phyloP scores from a whole-genome alignment of 1,284 basidiomycete genomes.

The Apiotrichum porosum region DNA sequence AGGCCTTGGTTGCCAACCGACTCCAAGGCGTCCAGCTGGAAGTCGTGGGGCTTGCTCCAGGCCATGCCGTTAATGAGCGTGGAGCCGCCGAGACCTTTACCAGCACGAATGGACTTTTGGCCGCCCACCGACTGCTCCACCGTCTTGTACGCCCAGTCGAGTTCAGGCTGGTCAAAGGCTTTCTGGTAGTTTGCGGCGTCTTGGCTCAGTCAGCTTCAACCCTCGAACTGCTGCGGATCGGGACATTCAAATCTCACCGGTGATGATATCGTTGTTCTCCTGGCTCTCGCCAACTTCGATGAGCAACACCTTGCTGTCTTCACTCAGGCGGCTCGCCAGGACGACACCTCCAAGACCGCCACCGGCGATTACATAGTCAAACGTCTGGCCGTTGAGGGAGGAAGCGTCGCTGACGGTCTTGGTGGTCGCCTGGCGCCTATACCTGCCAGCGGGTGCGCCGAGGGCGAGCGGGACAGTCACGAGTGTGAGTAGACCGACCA shows the following conservation, averaged over 20 bases:
- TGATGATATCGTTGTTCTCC: conserved; percentile 25
- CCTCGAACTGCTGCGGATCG: too few species aligned
- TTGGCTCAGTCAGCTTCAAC: too few species aligned
- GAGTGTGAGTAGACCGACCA: too few species aligned
- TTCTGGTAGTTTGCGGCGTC: conserved; percentile 21
- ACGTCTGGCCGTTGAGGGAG: conserved; percentile 43
- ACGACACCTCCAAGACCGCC: conserved; percentile 61
- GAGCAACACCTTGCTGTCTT: conserved; percentile 51
- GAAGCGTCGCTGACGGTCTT: conserved; percentile 5
- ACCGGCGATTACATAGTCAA: conserved; percentile 65
- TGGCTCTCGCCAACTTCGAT: conserved; percentile 39
- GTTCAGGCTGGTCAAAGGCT: conserved; percentile 25
- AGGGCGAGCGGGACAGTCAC: too few species aligned
- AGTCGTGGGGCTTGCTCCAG: conserved; percentile 38
- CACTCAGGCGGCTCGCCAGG: conserved; percentile 59
- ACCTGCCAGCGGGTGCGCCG: too few species aligned
- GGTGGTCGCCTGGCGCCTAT: too few species aligned
- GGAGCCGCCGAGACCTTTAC: conserved; percentile 37
- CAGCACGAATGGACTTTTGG: conserved; percentile 27
- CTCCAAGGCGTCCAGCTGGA: conserved; percentile 38
- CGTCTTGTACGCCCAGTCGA: conserved; percentile 42
- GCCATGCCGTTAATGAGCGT: conserved; percentile 48
- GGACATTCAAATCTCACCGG: too few species aligned
- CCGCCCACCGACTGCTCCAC: conserved; percentile 28
- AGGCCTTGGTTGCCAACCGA: conserved; percentile 34